phyloP scores from a whole-genome alignment of 305 asterid species.

The Fraxinus platypoda region DNA sequence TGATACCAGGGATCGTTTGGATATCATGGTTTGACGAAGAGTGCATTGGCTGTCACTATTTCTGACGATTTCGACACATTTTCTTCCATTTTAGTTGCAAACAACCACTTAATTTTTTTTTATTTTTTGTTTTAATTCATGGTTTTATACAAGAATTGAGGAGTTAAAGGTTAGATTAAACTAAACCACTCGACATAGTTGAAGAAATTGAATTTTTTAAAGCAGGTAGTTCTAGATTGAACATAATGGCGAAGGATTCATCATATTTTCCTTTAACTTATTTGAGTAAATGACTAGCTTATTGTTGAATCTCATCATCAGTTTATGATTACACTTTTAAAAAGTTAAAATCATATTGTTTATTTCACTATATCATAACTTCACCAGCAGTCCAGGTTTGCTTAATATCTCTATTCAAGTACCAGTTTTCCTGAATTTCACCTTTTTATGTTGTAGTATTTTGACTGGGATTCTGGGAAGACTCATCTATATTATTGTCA shows the following conservation, averaged over 20 bases:
- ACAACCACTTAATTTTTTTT: not conserved
- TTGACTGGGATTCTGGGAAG: constrained; percentile 64
- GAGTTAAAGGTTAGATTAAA: not conserved
- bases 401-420: constrained; percentile 2
- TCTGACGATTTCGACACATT: not conserved
- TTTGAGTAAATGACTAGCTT: not conserved
- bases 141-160: not conserved
- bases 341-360: not conserved
- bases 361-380: not conserved
- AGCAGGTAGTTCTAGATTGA: not conserved
- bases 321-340: not conserved
- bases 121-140: not conserved
- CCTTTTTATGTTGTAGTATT: constrained; percentile 43
- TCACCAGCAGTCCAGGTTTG: not conserved
- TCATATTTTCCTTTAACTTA: not conserved
- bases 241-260: not conserved
- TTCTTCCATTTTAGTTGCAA: not conserved
- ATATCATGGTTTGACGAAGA: not conserved
- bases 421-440: constrained; percentile 1
- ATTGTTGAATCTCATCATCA: not conserved
- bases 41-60: not conserved
- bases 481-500: constrained; percentile 58
- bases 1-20: not conserved
- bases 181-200: not conserved
- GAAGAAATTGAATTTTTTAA: not conserved